Conservation (phyloP, 257 asterid genomes). For the Jacaranda copaia region DNA sequence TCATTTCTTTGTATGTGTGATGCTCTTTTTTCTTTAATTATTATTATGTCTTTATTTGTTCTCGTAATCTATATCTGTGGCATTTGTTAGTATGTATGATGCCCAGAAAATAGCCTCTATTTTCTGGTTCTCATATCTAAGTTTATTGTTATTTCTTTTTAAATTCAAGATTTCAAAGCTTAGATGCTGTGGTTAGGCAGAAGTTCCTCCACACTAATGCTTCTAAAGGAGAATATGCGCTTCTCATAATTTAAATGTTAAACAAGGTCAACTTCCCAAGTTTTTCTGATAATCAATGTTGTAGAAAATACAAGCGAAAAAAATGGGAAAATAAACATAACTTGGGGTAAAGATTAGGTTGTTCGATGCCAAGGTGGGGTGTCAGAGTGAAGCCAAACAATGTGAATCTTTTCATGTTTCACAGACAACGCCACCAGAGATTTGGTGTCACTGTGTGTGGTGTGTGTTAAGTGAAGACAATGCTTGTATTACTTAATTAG, state of each 20-base stretch:
- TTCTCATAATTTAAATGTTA: background rate
- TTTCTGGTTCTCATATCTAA: background rate
- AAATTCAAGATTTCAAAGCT: background rate
- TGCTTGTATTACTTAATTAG: background rate
- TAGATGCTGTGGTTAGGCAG: constrained; percentile 7
- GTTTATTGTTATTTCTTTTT: background rate
- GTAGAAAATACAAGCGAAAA: background rate
- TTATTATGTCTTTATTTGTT: too few species aligned
- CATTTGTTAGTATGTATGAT: too few species aligned
- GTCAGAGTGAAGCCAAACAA: constrained; percentile 31
- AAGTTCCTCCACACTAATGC: constrained; percentile 3
- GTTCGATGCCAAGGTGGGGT: background rate
- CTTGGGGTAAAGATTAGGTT: background rate
- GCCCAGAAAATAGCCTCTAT: background rate
- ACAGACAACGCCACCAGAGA: constrained; percentile 42
- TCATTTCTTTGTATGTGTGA: too few species aligned
- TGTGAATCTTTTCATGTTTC: constrained; percentile 39
- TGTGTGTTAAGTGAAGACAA: background rate
- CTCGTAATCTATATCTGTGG: too few species aligned
- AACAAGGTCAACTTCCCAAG: background rate
- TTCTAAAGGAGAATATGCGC: too few species aligned
- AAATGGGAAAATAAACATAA: background rate
- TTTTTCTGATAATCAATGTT: background rate
- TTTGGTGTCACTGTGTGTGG: constrained; percentile 37
- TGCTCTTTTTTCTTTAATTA: too few species aligned